Evolutionary conservation across 2,329 filamentous ascomycete genomes (phyloP).

Genomic region (Monilinia fructigena): DNA sequence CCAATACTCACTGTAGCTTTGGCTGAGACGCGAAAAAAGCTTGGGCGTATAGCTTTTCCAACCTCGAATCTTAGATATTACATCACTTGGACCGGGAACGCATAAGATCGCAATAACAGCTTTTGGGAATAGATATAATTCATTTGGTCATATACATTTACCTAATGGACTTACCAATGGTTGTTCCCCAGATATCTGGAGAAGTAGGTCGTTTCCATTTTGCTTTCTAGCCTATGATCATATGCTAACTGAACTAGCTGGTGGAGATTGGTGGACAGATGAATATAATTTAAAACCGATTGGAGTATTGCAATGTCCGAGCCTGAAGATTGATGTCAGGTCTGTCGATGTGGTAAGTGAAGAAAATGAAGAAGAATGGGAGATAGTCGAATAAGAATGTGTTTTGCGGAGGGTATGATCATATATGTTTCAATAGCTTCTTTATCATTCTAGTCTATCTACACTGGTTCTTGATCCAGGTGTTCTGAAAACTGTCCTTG

Average conservation of each 20-base stretch:
- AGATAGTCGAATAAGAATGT: background rate
- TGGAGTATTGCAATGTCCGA: constrained; percentile 28
- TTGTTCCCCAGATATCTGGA: constrained; percentile 31
- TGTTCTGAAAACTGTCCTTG: constrained; percentile 55
- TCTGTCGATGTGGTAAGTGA: background rate
- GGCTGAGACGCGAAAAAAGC: constrained; percentile 17
- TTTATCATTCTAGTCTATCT: background rate
- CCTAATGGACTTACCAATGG: constrained; percentile 31
- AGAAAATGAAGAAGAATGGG: constrained; percentile 6
- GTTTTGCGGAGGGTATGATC: background rate
- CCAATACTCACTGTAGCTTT: constrained; percentile 33
- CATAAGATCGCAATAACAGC: constrained; percentile 33
- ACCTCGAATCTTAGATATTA: constrained; percentile 33
- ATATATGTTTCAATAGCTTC: background rate
- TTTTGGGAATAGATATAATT: constrained; percentile 38
- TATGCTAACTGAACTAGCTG: constrained; percentile 22
- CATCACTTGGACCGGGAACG: constrained; percentile 24
- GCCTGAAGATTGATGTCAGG: background rate
- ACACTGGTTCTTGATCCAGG: constrained; percentile 42
- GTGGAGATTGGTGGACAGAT: constrained; percentile 33
- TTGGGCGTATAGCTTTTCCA: constrained; percentile 35
- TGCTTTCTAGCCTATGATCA: background rate
- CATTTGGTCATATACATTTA: constrained; percentile 37
- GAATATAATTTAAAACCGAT: constrained; percentile 29
- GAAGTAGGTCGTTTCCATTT: constrained; percentile 28